Percentiles rank a stretch among this genome's conserved stretches.
phyloP scores from a whole-genome alignment of 176 grass and related monocot species.

The Melocanna baccifera region DNA sequence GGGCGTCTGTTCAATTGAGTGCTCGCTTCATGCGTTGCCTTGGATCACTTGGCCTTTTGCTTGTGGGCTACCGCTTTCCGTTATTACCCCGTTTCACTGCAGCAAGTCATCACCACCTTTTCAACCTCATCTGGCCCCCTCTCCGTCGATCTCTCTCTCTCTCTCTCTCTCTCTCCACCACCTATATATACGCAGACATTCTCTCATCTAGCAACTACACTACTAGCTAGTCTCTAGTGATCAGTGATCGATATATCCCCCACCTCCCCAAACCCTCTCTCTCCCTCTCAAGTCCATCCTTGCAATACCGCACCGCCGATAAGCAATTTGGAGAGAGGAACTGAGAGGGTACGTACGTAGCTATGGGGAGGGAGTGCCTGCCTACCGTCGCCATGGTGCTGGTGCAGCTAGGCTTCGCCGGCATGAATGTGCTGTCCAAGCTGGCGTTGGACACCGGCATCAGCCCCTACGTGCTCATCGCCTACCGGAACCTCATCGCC shows the following conservation, averaged over 20 bases:
- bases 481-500: conserved; percentile 90
- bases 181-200: conserved; percentile 22
- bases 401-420: conserved; percentile 80
- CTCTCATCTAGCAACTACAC: neutral
- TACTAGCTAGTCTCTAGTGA: neutral
- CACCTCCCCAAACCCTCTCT: neutral
- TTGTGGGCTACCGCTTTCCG: conserved; percentile 28
- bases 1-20: neutral
- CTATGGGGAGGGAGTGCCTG: conserved; percentile 44
- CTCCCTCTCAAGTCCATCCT: neutral
- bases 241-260: conserved; percentile 20
- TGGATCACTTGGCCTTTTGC: conserved; percentile 12
- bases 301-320: neutral
- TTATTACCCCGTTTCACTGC: conserved; percentile 40
- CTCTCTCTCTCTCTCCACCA: neutral
- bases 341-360: too few relatives aligned
- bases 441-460: conserved; percentile 86
- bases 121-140: neutral
- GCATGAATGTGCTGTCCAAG: conserved; percentile 83
- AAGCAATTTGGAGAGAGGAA: neutral
- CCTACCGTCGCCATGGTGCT: conserved; percentile 71
- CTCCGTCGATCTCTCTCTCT: neutral
- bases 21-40: neutral
- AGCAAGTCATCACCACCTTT: conserved; percentile 37
- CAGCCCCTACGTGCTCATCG: conserved; percentile 88